phyloP scores from a whole-genome alignment of 805 yeast genomes.

The Cyberlindnera mississippiensis region DNA sequence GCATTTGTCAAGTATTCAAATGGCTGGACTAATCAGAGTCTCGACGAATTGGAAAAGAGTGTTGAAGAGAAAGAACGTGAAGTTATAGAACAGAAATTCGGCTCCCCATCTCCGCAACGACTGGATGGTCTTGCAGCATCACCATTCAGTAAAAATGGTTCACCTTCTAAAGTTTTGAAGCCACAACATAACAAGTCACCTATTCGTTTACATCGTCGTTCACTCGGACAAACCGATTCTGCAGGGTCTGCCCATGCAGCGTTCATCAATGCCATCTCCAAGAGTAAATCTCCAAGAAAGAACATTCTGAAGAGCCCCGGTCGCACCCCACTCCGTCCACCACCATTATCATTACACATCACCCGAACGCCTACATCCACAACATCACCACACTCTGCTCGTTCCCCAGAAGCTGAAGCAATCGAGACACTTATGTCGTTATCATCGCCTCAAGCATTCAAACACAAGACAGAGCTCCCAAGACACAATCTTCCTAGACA shows the following conservation, averaged over 20 bases:
- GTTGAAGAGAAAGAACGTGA: constrained; percentile 3
- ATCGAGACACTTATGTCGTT: constrained; percentile 39
- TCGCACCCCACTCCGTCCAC: constrained; percentile 6
- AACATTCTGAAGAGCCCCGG: constrained; percentile 1
- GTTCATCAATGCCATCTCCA: constrained; percentile 36
- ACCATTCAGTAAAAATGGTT: constrained; percentile 5
- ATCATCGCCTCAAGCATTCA: constrained; percentile 23
- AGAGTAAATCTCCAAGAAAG: constrained; percentile 29
- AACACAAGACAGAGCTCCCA: background rate
- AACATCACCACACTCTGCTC: constrained; percentile 4
- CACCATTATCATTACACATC: constrained; percentile 9
- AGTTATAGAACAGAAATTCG: constrained; percentile 2
- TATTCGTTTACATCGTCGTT: constrained; percentile 14
- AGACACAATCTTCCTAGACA: constrained; percentile 16
- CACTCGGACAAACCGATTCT: constrained; percentile 20
- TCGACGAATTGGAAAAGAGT: constrained; percentile 27
- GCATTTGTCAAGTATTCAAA: constrained; percentile 38
- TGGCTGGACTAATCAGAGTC: constrained; percentile 29
- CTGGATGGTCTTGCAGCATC: constrained; percentile 4
- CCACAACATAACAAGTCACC: constrained; percentile 14
- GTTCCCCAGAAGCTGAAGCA: constrained; percentile 36
- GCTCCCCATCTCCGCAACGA: constrained; percentile 1
- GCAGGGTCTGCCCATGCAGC: constrained; percentile 38
- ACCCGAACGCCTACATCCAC: constrained; percentile 4
- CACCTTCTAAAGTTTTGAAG: constrained; percentile 14